phyloP scores from a whole-genome alignment of 495 filamentous ascomycete species.

The Letharia lupina region DNA sequence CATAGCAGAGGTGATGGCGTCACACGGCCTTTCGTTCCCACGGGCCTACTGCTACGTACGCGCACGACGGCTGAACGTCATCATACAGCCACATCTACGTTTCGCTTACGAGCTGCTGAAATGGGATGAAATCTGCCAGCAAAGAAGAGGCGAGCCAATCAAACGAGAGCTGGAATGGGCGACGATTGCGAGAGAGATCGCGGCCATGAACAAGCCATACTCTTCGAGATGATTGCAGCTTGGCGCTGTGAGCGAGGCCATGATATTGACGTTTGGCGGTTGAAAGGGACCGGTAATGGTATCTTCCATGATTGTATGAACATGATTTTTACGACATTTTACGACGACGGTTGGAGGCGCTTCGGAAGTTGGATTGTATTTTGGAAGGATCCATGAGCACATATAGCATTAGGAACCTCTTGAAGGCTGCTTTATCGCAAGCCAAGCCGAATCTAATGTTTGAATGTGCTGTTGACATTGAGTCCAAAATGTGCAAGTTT shows the following conservation, averaged over 20 bases:
- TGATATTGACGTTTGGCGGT: background rate
- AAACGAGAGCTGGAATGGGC: constrained; percentile 86
- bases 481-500: too few relatives aligned
- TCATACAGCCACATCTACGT: constrained; percentile 61
- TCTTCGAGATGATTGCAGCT: constrained; percentile 28
- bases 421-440: background rate
- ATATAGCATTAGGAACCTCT: background rate
- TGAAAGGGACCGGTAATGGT: background rate
- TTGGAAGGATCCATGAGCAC: background rate
- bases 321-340: constrained; percentile 11
- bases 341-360: background rate
- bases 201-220: constrained; percentile 95
- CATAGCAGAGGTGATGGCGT: constrained; percentile 93
- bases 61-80: constrained; percentile 73
- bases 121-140: constrained; percentile 69
- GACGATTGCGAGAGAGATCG: constrained; percentile 80
- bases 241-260: background rate
- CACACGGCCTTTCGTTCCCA: constrained; percentile 71
- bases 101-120: constrained; percentile 74
- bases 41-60: constrained; percentile 94
- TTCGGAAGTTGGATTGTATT: background rate
- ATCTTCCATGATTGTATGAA: constrained; percentile 17
- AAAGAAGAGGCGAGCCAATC: constrained; percentile 38
- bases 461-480: background rate
- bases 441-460: background rate